phyloP scores from a whole-genome alignment of 2,329 filamentous ascomycete species.

The Cordyceps javanica region DNA sequence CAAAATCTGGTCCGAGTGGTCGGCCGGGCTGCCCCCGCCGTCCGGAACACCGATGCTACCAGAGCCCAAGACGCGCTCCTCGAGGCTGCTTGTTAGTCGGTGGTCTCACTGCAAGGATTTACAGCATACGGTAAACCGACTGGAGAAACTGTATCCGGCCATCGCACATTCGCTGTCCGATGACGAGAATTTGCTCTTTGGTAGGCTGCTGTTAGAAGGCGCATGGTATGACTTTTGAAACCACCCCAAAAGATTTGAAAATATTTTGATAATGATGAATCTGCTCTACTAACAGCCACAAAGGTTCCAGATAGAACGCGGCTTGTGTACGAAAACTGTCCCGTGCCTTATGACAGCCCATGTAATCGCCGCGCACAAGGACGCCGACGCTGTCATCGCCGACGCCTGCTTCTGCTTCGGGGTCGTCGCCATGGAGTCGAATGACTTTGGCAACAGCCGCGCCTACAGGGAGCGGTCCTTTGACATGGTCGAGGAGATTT shows the following conservation, averaged over 20 bases:
- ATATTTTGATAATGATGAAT: too few species aligned
- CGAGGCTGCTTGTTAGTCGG: neutral
- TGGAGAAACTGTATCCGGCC: neutral
- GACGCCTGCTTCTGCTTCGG: constrained; percentile 13
- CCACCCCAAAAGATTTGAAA: too few species aligned
- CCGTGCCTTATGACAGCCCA: constrained; percentile 8
- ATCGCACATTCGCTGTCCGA: neutral
- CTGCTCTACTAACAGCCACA: neutral
- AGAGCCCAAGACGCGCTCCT: neutral
- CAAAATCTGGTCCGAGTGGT: constrained; percentile 9
- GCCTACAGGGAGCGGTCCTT: constrained; percentile 11
- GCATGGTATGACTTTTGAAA: neutral
- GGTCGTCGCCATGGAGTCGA: constrained; percentile 15
- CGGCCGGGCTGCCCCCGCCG: constrained; percentile 8
- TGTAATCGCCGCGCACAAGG: constrained; percentile 3
- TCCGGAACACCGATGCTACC: constrained; percentile 2
- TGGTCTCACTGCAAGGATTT: constrained; percentile 6
- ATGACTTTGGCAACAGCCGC: constrained; percentile 12
- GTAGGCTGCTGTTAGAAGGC: neutral
- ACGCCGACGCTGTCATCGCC: constrained; percentile 1
- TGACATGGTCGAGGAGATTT: constrained; percentile 6
- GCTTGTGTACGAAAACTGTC: neutral
- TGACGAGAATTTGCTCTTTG: neutral
- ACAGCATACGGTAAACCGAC: neutral
- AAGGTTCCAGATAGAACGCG: constrained; percentile 15